These are phyloP conservation scores for Pseudisothecium myosuroides DNA, from an alignment of 225 moss, liverwort and hornwort species.

Conservation along the genomic window DNA sequence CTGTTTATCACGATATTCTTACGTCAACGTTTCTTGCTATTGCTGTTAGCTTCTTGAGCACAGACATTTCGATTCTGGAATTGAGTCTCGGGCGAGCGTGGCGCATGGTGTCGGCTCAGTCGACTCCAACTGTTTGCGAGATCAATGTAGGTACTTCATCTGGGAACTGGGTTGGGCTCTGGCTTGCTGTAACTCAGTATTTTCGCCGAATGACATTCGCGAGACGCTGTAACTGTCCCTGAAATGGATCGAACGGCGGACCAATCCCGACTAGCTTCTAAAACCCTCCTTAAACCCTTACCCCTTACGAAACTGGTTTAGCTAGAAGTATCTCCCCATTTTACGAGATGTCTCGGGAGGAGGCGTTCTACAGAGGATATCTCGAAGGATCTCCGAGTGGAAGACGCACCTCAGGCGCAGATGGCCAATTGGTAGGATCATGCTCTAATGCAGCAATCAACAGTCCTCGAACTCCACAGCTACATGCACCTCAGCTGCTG, in stretches of 20 bases:
- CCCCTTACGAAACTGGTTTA: background rate
- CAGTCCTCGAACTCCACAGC: constrained; percentile 7
- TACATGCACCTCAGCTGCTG: background rate
- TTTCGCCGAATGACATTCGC: background rate
- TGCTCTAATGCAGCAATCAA: background rate
- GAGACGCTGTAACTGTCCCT: background rate
- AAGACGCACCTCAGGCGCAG: constrained; percentile 1
- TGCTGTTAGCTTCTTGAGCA: background rate
- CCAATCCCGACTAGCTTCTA: background rate
- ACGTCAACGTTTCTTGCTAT: background rate
- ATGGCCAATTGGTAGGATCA: constrained; percentile 1
- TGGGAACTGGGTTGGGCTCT: background rate
- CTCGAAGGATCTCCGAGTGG: constrained; percentile 3
- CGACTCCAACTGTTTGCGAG: background rate
- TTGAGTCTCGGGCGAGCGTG: background rate
- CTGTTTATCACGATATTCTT: background rate
- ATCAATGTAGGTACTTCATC: constrained; percentile 7
- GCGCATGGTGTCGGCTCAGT: background rate
- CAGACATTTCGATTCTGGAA: background rate
- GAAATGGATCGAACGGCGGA: background rate
- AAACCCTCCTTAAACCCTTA: constrained; percentile 5
- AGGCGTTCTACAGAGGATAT: background rate
- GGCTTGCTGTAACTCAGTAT: background rate
- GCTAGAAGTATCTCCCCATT: background rate
- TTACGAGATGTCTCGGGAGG: constrained; percentile 5